Conservation (phyloP, 305 asterid genomes). For the Striga hermonthica region DNA sequence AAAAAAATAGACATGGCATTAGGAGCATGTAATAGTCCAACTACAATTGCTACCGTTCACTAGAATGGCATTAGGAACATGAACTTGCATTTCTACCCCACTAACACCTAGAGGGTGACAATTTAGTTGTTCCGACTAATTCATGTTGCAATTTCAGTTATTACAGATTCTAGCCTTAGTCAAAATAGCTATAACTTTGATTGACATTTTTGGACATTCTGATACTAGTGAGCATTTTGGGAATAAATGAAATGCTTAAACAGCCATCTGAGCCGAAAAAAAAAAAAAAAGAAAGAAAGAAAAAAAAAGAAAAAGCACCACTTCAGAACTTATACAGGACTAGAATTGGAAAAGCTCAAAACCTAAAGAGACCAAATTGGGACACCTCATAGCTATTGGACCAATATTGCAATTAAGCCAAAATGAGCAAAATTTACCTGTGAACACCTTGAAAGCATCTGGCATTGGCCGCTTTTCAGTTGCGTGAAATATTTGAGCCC, state of each 20-base stretch:
- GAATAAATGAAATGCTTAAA: background rate
- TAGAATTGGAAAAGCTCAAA: background rate
- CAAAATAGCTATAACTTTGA: too few species aligned
- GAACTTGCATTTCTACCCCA: background rate
- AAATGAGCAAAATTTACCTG: slow-evolving; percentile 44
- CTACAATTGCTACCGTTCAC: too few species aligned
- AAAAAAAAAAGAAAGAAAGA: too few species aligned
- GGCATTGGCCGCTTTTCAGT: slow-evolving; percentile 91
- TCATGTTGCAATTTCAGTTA: too few species aligned
- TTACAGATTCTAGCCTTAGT: too few species aligned
- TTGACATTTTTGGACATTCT: background rate
- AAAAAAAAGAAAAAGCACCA: too few species aligned
- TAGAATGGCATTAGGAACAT: too few species aligned
- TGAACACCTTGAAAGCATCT: slow-evolving; percentile 79
- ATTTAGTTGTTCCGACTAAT: too few species aligned
- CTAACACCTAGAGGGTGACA: background rate
- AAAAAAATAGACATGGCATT: background rate
- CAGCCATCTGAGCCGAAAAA: background rate
- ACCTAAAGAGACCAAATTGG: background rate
- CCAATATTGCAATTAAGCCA: background rate
- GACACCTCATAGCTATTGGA: background rate
- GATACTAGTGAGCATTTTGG: background rate
- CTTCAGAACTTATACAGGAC: background rate
- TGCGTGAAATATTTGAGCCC: slow-evolving; percentile 82
- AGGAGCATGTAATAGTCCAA: too few species aligned